A percentile compares a stretch with the other conserved stretches of the same genome.
phyloP scores from a whole-genome alignment of 352 stramenopile genomes.

The Phytophthora idaei region DNA sequence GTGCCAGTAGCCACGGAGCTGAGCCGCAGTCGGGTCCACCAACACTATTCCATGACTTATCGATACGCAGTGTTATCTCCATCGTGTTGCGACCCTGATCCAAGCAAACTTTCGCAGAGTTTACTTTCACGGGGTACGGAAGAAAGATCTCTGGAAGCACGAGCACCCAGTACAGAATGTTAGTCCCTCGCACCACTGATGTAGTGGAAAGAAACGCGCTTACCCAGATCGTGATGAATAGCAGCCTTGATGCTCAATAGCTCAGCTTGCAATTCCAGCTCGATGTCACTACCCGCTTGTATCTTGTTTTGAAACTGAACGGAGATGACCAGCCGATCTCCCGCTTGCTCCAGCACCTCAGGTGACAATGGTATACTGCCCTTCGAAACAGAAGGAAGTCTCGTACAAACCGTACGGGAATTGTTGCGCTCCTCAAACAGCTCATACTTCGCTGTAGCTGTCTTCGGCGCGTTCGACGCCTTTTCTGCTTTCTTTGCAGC shows the following conservation, averaged over 20 bases:
- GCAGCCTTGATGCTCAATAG: slow-evolving; percentile 49
- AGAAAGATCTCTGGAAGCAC: slow-evolving; percentile 55
- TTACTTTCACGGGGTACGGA: slow-evolving; percentile 61
- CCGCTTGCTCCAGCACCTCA: slow-evolving; percentile 43
- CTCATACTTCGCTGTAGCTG: slow-evolving; percentile 40
- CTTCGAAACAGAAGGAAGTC: slow-evolving; percentile 40
- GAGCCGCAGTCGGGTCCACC: slow-evolving; percentile 58
- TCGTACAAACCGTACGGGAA: slow-evolving; percentile 34
- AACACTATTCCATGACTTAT: slow-evolving; percentile 55
- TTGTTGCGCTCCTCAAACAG: slow-evolving; percentile 44
- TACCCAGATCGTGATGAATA: slow-evolving; percentile 61
- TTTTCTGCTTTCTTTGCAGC: slow-evolving; percentile 8
- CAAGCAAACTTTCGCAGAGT: slow-evolving; percentile 43
- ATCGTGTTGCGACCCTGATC: slow-evolving; percentile 42
- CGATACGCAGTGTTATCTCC: slow-evolving; percentile 44
- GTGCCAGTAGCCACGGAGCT: slow-evolving; percentile 66
- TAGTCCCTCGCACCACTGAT: slow-evolving; percentile 1
- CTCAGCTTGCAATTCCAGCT: slow-evolving; percentile 60
- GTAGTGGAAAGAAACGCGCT: slow-evolving; percentile 2
- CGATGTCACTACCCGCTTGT: slow-evolving; percentile 33
- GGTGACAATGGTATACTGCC: slow-evolving; percentile 49
- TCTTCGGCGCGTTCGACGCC: slow-evolving; percentile 21
- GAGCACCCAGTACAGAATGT: background rate
- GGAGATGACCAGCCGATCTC: slow-evolving; percentile 38
- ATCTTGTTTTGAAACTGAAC: slow-evolving; percentile 53